Evolutionary conservation across 768 basidiomycete genomes (phyloP), one percentile per base, ranked within the genome.

Genomic region (Rhodotorula diobovata): DNA sequence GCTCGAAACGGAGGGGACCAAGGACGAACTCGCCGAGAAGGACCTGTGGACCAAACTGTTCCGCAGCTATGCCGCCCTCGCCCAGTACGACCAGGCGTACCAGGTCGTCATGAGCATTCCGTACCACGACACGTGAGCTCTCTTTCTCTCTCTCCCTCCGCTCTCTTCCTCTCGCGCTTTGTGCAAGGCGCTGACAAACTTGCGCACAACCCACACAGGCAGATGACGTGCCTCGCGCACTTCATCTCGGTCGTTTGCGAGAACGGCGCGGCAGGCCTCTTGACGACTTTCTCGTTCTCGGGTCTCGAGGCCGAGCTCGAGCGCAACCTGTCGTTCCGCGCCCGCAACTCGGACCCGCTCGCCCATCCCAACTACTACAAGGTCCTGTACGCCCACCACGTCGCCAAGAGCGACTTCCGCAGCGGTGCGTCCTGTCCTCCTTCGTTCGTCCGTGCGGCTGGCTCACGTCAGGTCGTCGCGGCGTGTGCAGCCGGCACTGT

Each of bases 381-480:
- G 77, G 91, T 98, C 64, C 81, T 98, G n/a, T 95, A 96, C 81
- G 88, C 91, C 58, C 98, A 93, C 93, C 89, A 93, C 79, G 86
- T 89, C 76, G 84, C 85, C 66, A 84, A 90, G 79, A 90, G 90
- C 37, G 93, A 97, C 80, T 93, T 93, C 81, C 87, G 92, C 62
- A 92, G 86, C 79, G 96, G 95, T 94, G 79, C 80, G 87, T 30
- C 18, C 66, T 16, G n/a, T 15, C 60, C 6, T 55, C 14, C 46
- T 25, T 51, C 50, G n/a, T 30, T 61, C 34, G 2, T 25, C 10
- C n/a, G 21, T 50, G 12, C 2, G 1, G 23, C 9, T 11, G 7
- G 37, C 61, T 77, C 72, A 74, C 69, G 55, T n/a, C n/a, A n/a
- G n/a, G 41, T 51, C 45, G 8, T 45, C 12, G 34, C 11, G 23